These are phyloP conservation scores for Porcisia hertigi DNA, from an alignment of 208 protist species.

Conservation along the genomic window DNA sequence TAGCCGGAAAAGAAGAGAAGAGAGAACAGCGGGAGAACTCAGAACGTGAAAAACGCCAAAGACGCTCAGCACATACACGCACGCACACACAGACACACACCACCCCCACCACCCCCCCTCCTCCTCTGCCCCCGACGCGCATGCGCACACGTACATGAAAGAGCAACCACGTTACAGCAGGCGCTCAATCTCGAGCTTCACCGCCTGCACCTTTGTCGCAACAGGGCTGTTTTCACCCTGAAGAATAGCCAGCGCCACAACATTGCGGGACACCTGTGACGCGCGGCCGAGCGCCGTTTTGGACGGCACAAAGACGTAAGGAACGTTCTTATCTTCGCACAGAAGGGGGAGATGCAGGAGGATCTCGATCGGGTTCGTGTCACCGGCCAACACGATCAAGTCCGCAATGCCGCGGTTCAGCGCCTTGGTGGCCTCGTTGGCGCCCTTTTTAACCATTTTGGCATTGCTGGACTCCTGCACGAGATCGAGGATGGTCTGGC, in stretches of 20 bases:
- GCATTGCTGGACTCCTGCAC: constrained; percentile 98
- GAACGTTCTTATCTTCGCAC: constrained; percentile 99
- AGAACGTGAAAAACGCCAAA: neutral
- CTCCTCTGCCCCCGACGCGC: neutral
- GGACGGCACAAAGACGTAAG: constrained; percentile 99
- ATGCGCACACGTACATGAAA: neutral
- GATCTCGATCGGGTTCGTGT: constrained; percentile 99
- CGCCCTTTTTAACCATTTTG: constrained; percentile 99
- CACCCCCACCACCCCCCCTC: no score
- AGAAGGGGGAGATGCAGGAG: constrained; percentile 99
- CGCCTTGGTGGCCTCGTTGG: constrained; percentile 99
- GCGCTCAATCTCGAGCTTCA: constrained; percentile 98
- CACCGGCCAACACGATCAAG: constrained; percentile 99
- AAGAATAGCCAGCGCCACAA: constrained; percentile 97
- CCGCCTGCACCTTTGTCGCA: constrained; percentile 94
- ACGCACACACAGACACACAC: no score
- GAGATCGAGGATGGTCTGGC: constrained; percentile 97
- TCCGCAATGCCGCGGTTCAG: constrained; percentile 99
- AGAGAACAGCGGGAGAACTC: neutral
- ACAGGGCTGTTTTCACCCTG: constrained; percentile 97
- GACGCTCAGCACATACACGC: no score
- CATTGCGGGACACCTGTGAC: constrained; percentile 98
- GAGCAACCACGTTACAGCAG: constrained; percentile 60
- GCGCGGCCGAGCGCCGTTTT: constrained; percentile 98
- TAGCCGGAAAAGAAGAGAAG: neutral